phyloP scores from a whole-genome alignment of 352 stramenopile species.

The Phytopythium helicoides region DNA sequence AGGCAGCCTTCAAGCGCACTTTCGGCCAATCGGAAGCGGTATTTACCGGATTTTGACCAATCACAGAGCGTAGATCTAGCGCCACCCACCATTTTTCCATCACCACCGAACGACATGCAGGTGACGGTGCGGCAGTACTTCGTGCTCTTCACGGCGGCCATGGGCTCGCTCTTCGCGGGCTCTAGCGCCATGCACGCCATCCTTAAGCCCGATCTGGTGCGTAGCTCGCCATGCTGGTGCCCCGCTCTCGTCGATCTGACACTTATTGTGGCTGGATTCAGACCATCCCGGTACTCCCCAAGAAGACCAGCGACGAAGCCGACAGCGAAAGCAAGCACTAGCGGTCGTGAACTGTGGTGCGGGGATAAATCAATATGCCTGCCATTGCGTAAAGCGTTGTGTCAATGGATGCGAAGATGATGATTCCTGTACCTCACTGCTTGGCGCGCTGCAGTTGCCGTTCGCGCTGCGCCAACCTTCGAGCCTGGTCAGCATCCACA shows the following conservation, averaged over 20 bases:
- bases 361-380: too few relatives aligned
- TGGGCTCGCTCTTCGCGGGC: slow-evolving; percentile 81
- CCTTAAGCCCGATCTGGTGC: slow-evolving; percentile 78
- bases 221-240: slow-evolving; percentile 7
- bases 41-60: slow-evolving; percentile 3
- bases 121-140: slow-evolving; percentile 76
- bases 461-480: slow-evolving; percentile 52
- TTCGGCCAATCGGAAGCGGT: slow-evolving; percentile 22
- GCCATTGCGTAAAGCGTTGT: background rate
- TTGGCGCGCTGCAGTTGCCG: slow-evolving; percentile 25
- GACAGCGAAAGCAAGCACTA: background rate
- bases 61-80: background rate
- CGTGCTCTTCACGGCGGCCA: slow-evolving; percentile 60
- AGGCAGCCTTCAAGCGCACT: slow-evolving; percentile 7
- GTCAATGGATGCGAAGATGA: background rate
- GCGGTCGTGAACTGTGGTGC: background rate
- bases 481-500: slow-evolving; percentile 19
- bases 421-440: background rate
- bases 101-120: slow-evolving; percentile 32
- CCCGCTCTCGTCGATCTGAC: background rate
- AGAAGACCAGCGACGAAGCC: slow-evolving; percentile 12
- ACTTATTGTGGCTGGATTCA: slow-evolving; percentile 5
- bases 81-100: slow-evolving; percentile 3
- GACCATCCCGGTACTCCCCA: slow-evolving; percentile 46
- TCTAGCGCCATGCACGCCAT: slow-evolving; percentile 83